These are phyloP conservation scores for Pseudopyricularia javanii DNA, from an alignment of 2,329 filamentous ascomycete species.

Conservation along the genomic window DNA sequence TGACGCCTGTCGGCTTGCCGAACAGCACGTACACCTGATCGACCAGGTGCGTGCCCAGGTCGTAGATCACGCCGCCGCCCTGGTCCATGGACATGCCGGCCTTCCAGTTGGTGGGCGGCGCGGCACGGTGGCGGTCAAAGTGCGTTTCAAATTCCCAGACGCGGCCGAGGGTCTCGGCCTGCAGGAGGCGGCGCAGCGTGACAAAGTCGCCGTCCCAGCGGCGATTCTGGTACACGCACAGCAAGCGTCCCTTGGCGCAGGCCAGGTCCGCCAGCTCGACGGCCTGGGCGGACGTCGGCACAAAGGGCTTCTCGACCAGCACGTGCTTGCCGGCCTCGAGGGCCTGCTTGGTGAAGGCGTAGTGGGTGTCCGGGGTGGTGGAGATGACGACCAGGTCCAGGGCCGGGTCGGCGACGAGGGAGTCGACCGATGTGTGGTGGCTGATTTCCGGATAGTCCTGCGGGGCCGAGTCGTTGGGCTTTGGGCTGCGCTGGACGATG, in stretches of 20 bases:
- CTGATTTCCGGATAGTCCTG: slow-evolving; percentile 54
- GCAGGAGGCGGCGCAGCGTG: slow-evolving; percentile 52
- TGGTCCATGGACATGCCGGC: slow-evolving; percentile 39
- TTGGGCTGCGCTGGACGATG: slow-evolving; percentile 63
- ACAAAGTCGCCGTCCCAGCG: slow-evolving; percentile 70
- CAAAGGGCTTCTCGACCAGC: slow-evolving; percentile 74
- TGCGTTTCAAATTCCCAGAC: slow-evolving; percentile 68
- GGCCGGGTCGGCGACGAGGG: slow-evolving; percentile 50
- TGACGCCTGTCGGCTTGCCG: slow-evolving; percentile 44
- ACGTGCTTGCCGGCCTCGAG: slow-evolving; percentile 65
- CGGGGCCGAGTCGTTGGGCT: slow-evolving; percentile 50
- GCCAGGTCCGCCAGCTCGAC: slow-evolving; percentile 47
- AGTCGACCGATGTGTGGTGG: slow-evolving; percentile 49
- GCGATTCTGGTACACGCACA: slow-evolving; percentile 67
- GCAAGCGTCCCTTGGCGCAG: slow-evolving; percentile 31
- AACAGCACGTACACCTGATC: slow-evolving; percentile 55
- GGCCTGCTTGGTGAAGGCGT: slow-evolving; percentile 48
- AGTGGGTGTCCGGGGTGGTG: slow-evolving; percentile 62
- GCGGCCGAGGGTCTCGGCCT: slow-evolving; percentile 50
- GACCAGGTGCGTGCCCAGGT: slow-evolving; percentile 62
- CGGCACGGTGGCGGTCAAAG: slow-evolving; percentile 62
- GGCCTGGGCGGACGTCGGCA: slow-evolving; percentile 58
- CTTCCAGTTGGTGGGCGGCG: slow-evolving; percentile 52
- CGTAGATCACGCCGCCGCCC: slow-evolving; percentile 58
- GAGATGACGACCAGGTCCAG: slow-evolving; percentile 61